Evolutionary conservation across 2,329 filamentous ascomycete species (phyloP).

Genomic region (Penicillium hordei): DNA sequence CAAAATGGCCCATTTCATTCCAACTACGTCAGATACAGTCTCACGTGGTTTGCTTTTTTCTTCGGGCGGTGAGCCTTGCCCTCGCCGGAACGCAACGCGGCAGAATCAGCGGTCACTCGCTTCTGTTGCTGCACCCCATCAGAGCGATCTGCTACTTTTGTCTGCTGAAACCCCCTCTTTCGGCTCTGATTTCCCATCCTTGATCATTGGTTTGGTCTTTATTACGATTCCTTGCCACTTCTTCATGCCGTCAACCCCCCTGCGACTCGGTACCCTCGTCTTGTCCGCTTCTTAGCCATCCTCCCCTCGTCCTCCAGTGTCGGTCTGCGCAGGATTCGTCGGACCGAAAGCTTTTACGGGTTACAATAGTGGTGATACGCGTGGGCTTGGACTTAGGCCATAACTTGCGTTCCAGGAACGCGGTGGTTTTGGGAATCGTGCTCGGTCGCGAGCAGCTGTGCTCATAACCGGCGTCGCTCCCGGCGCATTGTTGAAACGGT

Average conservation of each 20-base stretch:
- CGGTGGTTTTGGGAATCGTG: constrained; percentile 30
- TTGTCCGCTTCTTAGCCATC: constrained; percentile 37
- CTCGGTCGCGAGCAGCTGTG: constrained; percentile 38
- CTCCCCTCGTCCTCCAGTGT: constrained; percentile 27
- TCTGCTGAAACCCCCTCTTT: constrained; percentile 13
- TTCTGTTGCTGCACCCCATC: constrained; percentile 29
- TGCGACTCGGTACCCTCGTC: constrained; percentile 34
- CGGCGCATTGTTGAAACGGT: constrained; percentile 43
- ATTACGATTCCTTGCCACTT: constrained; percentile 14
- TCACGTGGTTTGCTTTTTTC: constrained; percentile 23
- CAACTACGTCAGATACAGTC: constrained; percentile 21
- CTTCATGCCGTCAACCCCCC: constrained; percentile 36
- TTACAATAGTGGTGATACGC: constrained; percentile 15
- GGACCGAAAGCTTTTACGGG: constrained; percentile 14
- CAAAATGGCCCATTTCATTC: not conserved
- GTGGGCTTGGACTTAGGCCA: constrained; percentile 8
- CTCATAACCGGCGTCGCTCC: constrained; percentile 29
- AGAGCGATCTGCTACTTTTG: constrained; percentile 22
- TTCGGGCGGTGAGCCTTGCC: constrained; percentile 25
- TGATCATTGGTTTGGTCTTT: constrained; percentile 15
- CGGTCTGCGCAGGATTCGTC: constrained; percentile 21
- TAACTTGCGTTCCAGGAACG: constrained; percentile 18
- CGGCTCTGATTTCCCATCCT: constrained; percentile 16
- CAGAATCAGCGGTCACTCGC: constrained; percentile 28
- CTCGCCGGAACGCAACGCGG: constrained; percentile 21